Evolutionary conservation across 345 rosid genomes (phyloP), one percentile per base, ranked within the genome.

Genomic region (Lepidium africanum): DNA sequence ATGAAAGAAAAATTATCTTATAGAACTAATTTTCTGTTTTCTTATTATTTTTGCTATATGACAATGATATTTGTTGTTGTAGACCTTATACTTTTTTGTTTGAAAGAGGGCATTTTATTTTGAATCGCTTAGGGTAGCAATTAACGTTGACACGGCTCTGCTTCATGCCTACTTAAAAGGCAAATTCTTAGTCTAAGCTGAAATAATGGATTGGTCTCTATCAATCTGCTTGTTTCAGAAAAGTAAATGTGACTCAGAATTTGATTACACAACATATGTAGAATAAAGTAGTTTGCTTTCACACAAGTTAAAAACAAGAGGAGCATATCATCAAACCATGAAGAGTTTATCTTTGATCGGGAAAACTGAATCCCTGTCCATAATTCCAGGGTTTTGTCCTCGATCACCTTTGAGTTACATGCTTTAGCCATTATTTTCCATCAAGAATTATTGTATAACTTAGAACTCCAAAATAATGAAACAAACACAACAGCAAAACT

Each of bases 271-370:
- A 49, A 69, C 10, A 30, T 27, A 16, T 27, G 32, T 3, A n/a
- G 3, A 13, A 9, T 7, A 33, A 69, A 46, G 56, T 15, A 58
- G 53, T 21, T 10, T 69, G 63, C 63, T 68, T 69, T 49, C 49
- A 35, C 27, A 12, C 25, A 41, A 70, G 39, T 36, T 6, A n/a
- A 8, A 15, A 70, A 39, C 11, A 35, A 25, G 47, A 32, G 2
- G 14, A 57, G 27, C 11, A n/a, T n/a, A 59, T 30, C 25, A 32
- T 12, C 17, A 50, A 92, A 87, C 96, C 96, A 89, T 9, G 96
- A 89, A 53, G 68, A 73, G 74, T 17, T 90, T 54, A 19, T 58
- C 73, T 33, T 81, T 35, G 30, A 42, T 42, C 0, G 81, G 33
- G 6, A 6, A 64, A 68, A 50, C 74, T 30, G 69, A 74, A 17